Evolutionary conservation across 1,284 basidiomycete species (phyloP), one percentile per base, ranked within the genome.

Genomic region (Leccinum fuscescens): DNA sequence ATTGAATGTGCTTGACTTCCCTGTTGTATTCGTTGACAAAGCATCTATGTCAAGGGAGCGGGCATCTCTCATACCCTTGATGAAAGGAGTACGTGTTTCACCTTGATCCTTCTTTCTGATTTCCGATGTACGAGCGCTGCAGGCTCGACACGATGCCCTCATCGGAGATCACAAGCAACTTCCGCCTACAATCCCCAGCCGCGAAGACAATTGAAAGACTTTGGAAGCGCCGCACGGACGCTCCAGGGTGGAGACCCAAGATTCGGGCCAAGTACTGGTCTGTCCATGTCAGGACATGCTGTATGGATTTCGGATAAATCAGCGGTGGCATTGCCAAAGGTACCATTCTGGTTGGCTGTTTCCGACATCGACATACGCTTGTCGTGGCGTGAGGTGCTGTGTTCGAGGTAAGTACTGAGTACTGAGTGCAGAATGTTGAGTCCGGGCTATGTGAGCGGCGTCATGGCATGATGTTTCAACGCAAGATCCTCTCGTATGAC

Each of bases 101-200:
- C 49, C 61, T 24, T 57, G 51, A 42, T 55, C 57, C 55, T 60
- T 48, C 22, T 57, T 49, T 52, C 48, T 35, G 58, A 39, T 56
- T 61, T 62, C 59, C 59, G 63, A 65, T 58, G 54, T 56, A 66
- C 53, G 70, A 57, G 60, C 70, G 54, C 64, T 59, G 62, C 57
- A 89, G 87, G 90, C 90, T 22, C 82, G 81, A 54, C 95, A 98
- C 67, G 80, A 94, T 33, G 86, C 92, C 3, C 84, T 98, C 56
- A 96, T 98, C 64, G 96, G 95, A 31, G 96, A 98, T 77, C 96
- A 98, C 76, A 96, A 96, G 73, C 96, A 98, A 73, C 80, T 97
- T n/a, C 93, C 95, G 20, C 94, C 96, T 0, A 86, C 97, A 57
- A 93, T 96, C 62, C 81, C 85, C 7, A 91, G 86, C 66, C 79